These are phyloP conservation scores for Plantago major DNA, from an alignment of 257 asterid genomes.

Conservation along the genomic window DNA sequence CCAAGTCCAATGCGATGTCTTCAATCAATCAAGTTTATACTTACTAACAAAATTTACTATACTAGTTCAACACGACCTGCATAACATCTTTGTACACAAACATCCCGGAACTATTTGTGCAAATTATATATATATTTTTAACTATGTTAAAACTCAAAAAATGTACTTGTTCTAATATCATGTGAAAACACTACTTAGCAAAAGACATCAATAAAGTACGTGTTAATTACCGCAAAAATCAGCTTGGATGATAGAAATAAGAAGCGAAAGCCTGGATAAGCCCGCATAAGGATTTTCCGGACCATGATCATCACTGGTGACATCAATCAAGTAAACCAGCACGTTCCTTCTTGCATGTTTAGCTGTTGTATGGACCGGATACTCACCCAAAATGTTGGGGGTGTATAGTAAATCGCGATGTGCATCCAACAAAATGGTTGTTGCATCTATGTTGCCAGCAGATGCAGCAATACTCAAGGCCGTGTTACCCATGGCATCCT, in stretches of 20 bases:
- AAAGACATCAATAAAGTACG: not conserved
- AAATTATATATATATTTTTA: too few species aligned
- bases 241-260: not conserved
- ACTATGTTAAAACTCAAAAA: too few species aligned
- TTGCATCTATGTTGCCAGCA: not conserved
- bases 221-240: not conserved
- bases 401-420: not conserved
- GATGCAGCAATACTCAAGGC: constrained; percentile 10
- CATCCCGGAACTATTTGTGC: too few species aligned
- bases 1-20: constrained; percentile 16
- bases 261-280: not conserved
- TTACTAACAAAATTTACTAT: too few species aligned
- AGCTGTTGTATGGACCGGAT: not conserved
- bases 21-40: not conserved
- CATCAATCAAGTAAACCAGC: not conserved
- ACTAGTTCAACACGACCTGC: too few species aligned
- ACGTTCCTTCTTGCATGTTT: not conserved
- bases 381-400: constrained; percentile 1
- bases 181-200: not conserved
- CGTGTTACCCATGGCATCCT: constrained; percentile 7
- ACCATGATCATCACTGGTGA: not conserved
- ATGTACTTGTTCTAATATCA: not conserved
- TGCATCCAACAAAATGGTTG: not conserved
- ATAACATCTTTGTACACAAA: too few species aligned
- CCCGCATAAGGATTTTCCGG: not conserved